Percentiles rank a stretch among this genome's conserved stretches.
Evolutionary conservation across 2,329 filamentous ascomycete genomes (phyloP).

Genomic region (Neonectria neomacrospora): DNA sequence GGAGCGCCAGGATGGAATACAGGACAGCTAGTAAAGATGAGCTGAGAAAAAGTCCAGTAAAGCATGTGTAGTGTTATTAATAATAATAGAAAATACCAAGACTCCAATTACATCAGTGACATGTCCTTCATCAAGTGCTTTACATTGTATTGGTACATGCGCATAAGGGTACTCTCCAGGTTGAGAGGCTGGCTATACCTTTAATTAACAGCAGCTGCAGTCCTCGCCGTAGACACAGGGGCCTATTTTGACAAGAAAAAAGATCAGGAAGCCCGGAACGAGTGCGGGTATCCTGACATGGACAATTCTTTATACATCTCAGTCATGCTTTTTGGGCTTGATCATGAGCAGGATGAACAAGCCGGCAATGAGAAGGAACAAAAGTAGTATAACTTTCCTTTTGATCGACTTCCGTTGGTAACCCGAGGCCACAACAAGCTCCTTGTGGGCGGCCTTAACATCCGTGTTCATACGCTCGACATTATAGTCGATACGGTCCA

Average conservation of each 20-base stretch:
- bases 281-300: constrained; percentile 32
- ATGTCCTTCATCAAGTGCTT: constrained; percentile 41
- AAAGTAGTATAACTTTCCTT: constrained; percentile 90
- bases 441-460: constrained; percentile 92
- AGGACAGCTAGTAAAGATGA: neutral
- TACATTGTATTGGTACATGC: constrained; percentile 48
- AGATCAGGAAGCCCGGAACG: constrained; percentile 8
- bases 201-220: constrained; percentile 11
- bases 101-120: constrained; percentile 44
- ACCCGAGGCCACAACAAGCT: constrained; percentile 86
- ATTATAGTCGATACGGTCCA: constrained; percentile 97
- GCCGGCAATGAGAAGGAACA: constrained; percentile 84
- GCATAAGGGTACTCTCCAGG: constrained; percentile 20
- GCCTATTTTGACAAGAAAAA: neutral
- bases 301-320: constrained; percentile 28
- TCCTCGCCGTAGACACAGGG: neutral
- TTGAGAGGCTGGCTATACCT: constrained; percentile 5
- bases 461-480: constrained; percentile 95
- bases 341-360: constrained; percentile 86
- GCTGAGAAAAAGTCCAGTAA: neutral
- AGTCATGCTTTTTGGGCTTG: constrained; percentile 74
- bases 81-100: constrained; percentile 39
- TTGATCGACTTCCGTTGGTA: constrained; percentile 92
- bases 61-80: constrained; percentile 39
- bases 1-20: neutral